Base-by-base conservation (phyloP, 2,329 filamentous ascomycete species). In the Neofusicoccum kwambonambiense region DNA sequence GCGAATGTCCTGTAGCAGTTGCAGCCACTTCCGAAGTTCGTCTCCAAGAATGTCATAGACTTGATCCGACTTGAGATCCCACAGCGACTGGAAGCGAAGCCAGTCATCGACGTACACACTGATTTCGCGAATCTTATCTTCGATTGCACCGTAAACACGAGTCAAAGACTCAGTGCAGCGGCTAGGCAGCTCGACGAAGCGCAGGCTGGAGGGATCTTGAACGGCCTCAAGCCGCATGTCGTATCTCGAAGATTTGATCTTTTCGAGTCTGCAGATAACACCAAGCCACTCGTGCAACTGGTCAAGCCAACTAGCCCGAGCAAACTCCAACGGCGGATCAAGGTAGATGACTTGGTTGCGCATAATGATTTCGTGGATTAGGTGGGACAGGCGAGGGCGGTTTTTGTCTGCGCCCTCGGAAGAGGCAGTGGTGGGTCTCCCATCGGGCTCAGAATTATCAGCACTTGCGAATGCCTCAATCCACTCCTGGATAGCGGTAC, bases 21-120 rank as follows among this genome's bases (percentile, higher is more conserved):
- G 93, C 37, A 99, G 83, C 95, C 95, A 99, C 71, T 91, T 89
- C 6, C 92, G 90, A 17, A 99, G 86, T 73, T 97, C 90, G 68
- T 98, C 93, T 11, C 94, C 93, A 7, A 99, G 85, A 61, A 91
- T 87, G 67, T 96, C 92, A 73, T 97, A 97, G 1, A 99, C 93
- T 70, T 97, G 92, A 68, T 97, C 94, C 2, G 94, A 92, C 75
- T 97, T 94, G 65, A 99, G 84, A 81, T 99, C 95, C 95, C 95
- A 99, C 0, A 99, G 85, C 6, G 94, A 98, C 78, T 99, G 95
- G 79, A 98, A 99, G 72, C 97, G 95, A 51, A 99, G 84, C 95
- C 95, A 99, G 78, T 98, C 96, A 75, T 97, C 93, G 9, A 99
- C 92, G 70, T 99, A 99, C 3, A 84, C 83, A 42, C 90, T 87